phyloP scores from a whole-genome alignment of 192 early-diverging fungal species.

The Podila clonocystis region DNA sequence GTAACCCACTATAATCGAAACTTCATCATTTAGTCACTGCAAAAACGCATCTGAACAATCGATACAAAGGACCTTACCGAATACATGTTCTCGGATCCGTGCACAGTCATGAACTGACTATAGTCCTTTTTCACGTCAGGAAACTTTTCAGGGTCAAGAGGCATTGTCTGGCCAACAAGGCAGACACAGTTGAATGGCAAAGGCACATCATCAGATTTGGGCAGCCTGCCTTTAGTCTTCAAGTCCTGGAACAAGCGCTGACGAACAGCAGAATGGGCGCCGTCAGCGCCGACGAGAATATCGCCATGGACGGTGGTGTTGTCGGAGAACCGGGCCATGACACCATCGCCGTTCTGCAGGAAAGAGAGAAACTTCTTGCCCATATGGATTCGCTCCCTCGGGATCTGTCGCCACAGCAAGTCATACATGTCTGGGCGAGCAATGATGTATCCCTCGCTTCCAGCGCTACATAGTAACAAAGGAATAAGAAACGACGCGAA shows the following conservation, averaged over 20 bases:
- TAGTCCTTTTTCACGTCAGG: background rate
- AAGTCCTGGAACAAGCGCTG: slow-evolving; percentile 8
- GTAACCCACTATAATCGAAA: too few relatives aligned
- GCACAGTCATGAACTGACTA: background rate
- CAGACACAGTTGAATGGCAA: slow-evolving; percentile 3
- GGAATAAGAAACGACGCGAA: background rate
- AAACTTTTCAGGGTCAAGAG: slow-evolving; percentile 8
- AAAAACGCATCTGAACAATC: too few relatives aligned
- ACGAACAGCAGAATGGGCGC: slow-evolving; percentile 14
- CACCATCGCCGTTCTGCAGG: slow-evolving; percentile 10
- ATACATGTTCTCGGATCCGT: background rate
- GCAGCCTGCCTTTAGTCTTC: background rate
- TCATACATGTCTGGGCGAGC: slow-evolving; percentile 14
- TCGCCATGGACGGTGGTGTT: slow-evolving; percentile 11
- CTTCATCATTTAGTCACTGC: too few relatives aligned
- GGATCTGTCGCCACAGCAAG: background rate
- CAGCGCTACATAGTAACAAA: background rate
- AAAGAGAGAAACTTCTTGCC: slow-evolving; percentile 10
- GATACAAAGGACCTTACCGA: too few relatives aligned
- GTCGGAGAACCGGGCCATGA: slow-evolving; percentile 1
- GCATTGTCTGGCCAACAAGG: slow-evolving; percentile 10
- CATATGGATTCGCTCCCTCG: slow-evolving; percentile 8
- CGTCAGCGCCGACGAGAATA: slow-evolving; percentile 29
- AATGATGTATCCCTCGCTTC: slow-evolving; percentile 6
- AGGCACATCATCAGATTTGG: background rate